Conservation (phyloP, 148 eudicot species). For the Diospyros kaki region DNA sequence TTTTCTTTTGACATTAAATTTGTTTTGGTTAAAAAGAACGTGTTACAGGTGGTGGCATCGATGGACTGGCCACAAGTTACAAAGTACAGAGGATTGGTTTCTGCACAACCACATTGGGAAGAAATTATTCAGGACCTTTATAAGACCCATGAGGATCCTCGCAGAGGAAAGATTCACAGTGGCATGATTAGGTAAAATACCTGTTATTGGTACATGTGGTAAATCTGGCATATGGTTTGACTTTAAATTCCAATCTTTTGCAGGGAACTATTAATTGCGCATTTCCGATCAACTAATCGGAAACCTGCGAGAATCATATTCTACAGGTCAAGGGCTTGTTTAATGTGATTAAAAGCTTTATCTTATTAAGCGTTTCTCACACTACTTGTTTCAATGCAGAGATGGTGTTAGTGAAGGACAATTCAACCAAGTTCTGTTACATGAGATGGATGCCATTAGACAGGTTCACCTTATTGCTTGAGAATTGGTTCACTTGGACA, state of each 20-base stretch:
- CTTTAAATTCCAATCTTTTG: background rate
- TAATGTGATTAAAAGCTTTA: background rate
- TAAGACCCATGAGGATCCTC: conserved; percentile 32
- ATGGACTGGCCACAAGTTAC: conserved; percentile 89
- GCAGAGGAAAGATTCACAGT: conserved; percentile 32
- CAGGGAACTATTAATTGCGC: conserved; percentile 59
- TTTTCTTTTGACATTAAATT: background rate
- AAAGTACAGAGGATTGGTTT: conserved; percentile 63
- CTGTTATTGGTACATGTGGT: background rate
- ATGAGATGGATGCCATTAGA: conserved; percentile 79
- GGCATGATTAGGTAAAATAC: conserved; percentile 65
- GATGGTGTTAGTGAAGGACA: conserved; percentile 98
- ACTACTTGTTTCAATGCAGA: conserved; percentile 27
- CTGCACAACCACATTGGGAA: conserved; percentile 60
- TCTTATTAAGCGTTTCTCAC: background rate
- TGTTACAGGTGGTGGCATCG: conserved; percentile 76
- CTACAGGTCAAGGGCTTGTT: conserved; percentile 43
- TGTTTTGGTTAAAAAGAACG: background rate
- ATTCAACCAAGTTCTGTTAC: conserved; percentile 56
- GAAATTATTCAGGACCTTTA: conserved; percentile 69
- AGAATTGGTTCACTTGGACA: background rate
- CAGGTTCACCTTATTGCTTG: conserved; percentile 33
- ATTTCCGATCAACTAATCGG: conserved; percentile 20
- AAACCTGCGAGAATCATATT: conserved; percentile 71
- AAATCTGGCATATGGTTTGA: background rate